A percentile compares a stretch with the other conserved stretches of the same genome.
phyloP scores from a whole-genome alignment of 2,329 filamentous ascomycete species.

The Cyclaneusma minus region DNA sequence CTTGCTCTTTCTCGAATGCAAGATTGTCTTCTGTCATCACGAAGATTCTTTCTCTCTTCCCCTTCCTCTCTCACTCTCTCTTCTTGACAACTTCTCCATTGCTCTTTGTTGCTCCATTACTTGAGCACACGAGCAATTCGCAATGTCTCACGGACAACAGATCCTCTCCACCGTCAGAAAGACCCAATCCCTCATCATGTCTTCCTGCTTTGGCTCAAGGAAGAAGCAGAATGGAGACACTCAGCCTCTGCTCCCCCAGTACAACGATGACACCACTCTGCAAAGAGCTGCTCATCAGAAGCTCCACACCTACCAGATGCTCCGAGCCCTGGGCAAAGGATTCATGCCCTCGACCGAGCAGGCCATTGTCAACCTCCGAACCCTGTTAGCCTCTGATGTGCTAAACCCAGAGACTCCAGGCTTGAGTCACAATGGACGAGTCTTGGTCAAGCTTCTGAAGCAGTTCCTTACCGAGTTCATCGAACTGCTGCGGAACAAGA shows the following conservation, averaged over 20 bases:
- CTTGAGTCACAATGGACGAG: conserved; percentile 62
- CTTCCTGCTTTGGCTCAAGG: conserved; percentile 17
- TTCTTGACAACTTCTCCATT: too few relatives aligned
- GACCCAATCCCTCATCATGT: conserved; percentile 16
- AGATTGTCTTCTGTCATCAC: too few relatives aligned
- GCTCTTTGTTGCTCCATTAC: too few relatives aligned
- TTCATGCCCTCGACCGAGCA: conserved; percentile 92
- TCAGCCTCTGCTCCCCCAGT: conserved; percentile 66
- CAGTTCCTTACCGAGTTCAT: conserved; percentile 68
- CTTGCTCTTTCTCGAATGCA: too few relatives aligned
- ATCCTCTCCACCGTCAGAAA: too few relatives aligned
- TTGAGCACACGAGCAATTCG: too few relatives aligned
- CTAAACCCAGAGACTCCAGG: conserved; percentile 61
- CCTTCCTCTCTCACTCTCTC: too few relatives aligned
- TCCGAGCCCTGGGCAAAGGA: conserved; percentile 64
- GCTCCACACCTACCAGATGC: conserved; percentile 85
- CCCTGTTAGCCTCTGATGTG: conserved; percentile 60
- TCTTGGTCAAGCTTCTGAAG: conserved; percentile 55
- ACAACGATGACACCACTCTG: conserved; percentile 64
- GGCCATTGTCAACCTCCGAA: conserved; percentile 61
- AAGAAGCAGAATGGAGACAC: conserved; percentile 16
- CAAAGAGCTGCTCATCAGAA: conserved; percentile 74
- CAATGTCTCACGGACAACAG: too few relatives aligned
- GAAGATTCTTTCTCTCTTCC: too few relatives aligned
- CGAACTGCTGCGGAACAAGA: conserved; percentile 70